Base-by-base conservation (phyloP, 306 rosid genomes). In the Alnus rubra region DNA sequence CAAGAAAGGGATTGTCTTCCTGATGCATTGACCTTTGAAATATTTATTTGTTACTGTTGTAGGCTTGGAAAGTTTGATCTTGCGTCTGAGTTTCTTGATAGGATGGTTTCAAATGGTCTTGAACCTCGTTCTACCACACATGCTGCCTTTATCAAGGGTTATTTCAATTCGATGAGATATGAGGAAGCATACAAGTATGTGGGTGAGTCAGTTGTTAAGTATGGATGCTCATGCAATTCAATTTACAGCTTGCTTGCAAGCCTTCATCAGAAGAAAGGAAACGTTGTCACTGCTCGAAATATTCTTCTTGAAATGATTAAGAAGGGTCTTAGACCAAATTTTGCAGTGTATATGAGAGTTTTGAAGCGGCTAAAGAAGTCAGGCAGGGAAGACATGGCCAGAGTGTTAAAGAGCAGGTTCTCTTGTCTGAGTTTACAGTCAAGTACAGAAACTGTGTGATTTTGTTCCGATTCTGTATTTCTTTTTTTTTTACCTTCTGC, bases 241-340 rank as follows among this genome's bases (percentile, higher is more conserved):
- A 83, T 76, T 74, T 90, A 87, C 82, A 87, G 87, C 83, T 83
- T 89, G 76, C 97, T 94, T 59, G 96, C 94, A 69, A 77, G 79
- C 45, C 97, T 92, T 83, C 80, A 89, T 82, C 78, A 84, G 85
- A 87, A 90, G 64, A 84, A 78, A 71, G 94, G 88, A 47, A 78
- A 86, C 45, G 76, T 82, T 53, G 78, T 80, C 16, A 47, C 75
- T 69, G 89, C 98, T 49, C 77, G 67, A 11, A 83, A 69, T 69
- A 77, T 92, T 82, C 85, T 94, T 45, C 54, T 50, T 9, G 92
- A 92, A 77, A 85, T 94, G 97, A 89, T 90, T 82, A 81, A 82
- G 69, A 93, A 37, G 70, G 98, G 93, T 74, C 86, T 94, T 49
- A 85, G 76, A 80, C 97, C 97, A 58, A 72, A 87, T 58, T 82